Evolutionary conservation across 306 rosid species (phyloP), one percentile per base, ranked within the genome.

Genomic region (Vigna radiata): DNA sequence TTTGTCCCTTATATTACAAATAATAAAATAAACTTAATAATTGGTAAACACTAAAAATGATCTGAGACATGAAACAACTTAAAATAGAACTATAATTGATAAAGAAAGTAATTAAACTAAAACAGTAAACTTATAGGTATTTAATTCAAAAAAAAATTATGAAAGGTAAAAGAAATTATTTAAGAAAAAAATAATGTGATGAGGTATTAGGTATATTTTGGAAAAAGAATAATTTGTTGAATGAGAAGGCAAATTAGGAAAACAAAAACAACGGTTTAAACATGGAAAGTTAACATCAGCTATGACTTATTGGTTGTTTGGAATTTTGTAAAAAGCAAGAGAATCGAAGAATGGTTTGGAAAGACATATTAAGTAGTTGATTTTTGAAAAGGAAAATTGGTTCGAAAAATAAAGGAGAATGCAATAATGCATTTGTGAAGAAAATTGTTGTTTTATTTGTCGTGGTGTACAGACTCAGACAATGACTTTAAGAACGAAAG

Each of bases 391-490:
- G 5, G 17, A 49, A 48, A 18, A 33, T 17, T 10, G 18, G 18
- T 36, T 36, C 21, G 37, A 71, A 53, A 71, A 71, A 7, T 17
- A 18, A 53, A 71, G 55, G 36, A 12, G 19, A 71, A 71, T 33
- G 64, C 14, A 53, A 71, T 58, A 36, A 54, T 10, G 50, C 6
- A 31, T 53, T 36, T 71, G 64, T 33, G 4, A 71, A 71, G 49
- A 53, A 71, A 71, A 44, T 6, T 39, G 48, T 64, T 64, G 50
- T 39, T 64, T 18, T 7, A 33, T 71, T 71, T 71, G 27, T 71
- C 12, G 7, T 4, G 12, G 23, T 53, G 49, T 52, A 15, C 21
- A 70, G 10, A 70, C 65, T 71, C 19, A 41, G 50, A 71, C 15
- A 17, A 18, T 11, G 75, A 52, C 75, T 33, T 70, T 6, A 52